Evolutionary conservation across 306 rosid species (phyloP).

Genomic region (Glycine tomentella): DNA sequence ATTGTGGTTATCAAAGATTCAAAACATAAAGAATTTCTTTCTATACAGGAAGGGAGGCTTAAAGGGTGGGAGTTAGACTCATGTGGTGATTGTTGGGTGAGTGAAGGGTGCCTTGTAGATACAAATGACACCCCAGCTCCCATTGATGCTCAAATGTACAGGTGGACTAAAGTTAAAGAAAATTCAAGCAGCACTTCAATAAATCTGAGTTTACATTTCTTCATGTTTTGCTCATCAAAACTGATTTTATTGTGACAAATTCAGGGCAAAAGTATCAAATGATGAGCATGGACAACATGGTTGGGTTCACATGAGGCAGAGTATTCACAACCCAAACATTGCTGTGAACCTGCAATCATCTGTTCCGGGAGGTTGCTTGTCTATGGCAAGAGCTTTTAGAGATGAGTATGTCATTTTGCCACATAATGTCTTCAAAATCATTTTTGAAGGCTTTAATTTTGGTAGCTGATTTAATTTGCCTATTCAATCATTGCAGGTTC

Average conservation of each 20-base stretch:
- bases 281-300: constrained; percentile 70
- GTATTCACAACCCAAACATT: constrained; percentile 92
- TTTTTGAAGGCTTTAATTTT: not conserved
- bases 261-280: constrained; percentile 76
- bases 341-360: constrained; percentile 85
- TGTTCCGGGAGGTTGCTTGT: constrained; percentile 69
- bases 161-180: constrained; percentile 49
- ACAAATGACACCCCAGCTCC: constrained; percentile 67
- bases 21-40: not conserved
- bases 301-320: constrained; percentile 84
- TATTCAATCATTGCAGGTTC: constrained; percentile 58
- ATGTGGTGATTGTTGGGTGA: constrained; percentile 97
- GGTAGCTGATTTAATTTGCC: constrained; percentile 10
- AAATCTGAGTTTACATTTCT: not conserved
- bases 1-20: not conserved
- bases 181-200: not conserved
- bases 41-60: constrained; percentile 70
- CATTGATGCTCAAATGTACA: constrained; percentile 89
- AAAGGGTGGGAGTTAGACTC: constrained; percentile 91
- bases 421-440: constrained; percentile 15
- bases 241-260: constrained; percentile 32
- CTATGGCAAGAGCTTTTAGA: constrained; percentile 69
- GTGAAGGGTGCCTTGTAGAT: constrained; percentile 89
- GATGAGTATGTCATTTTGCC: constrained; percentile 62
- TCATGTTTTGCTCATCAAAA: not conserved